Percentiles rank a stretch among this genome's conserved stretches.
These are phyloP conservation scores for Usnea hakonensis DNA, from an alignment of 495 filamentous ascomycete genomes.

Conservation along the genomic window DNA sequence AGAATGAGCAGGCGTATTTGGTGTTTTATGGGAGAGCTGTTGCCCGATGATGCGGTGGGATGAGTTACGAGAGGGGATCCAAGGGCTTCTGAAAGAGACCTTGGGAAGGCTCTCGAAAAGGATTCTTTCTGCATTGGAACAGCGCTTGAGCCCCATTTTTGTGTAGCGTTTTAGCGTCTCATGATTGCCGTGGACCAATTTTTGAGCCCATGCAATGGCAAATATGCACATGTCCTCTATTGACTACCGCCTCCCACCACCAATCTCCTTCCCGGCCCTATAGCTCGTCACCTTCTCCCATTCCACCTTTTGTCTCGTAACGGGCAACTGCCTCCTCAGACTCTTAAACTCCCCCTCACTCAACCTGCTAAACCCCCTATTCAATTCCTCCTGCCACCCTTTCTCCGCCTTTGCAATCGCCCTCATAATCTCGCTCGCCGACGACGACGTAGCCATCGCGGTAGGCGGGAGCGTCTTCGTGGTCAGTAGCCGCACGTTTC, in stretches of 20 bases:
- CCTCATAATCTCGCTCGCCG: constrained; percentile 58
- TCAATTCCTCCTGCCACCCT: constrained; percentile 93
- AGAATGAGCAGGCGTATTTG: constrained; percentile 61
- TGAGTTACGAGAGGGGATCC: background rate
- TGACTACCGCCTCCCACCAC: constrained; percentile 20
- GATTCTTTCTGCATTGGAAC: constrained; percentile 7
- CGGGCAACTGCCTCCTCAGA: constrained; percentile 82
- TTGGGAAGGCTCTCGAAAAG: background rate
- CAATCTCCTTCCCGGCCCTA: constrained; percentile 43
- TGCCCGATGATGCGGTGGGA: constrained; percentile 36
- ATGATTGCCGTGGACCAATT: background rate
- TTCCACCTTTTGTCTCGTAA: constrained; percentile 97
- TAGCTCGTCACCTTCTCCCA: constrained; percentile 99
- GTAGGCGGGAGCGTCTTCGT: constrained; percentile 54
- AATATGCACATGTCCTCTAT: background rate
- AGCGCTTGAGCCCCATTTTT: constrained; percentile 7
- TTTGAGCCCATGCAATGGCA: background rate
- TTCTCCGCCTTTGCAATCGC: constrained; percentile 74
- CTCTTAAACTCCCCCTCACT: constrained; percentile 94
- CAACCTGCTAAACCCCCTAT: constrained; percentile 76
- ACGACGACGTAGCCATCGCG: constrained; percentile 29
- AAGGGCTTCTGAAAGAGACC: background rate
- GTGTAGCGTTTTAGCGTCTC: background rate
- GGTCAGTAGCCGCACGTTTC: constrained; percentile 87
- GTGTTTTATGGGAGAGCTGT: constrained; percentile 55